These are phyloP conservation scores for Debaryomyces fabryi DNA, from an alignment of 1,139 yeast species.

Conservation along the genomic window DNA sequence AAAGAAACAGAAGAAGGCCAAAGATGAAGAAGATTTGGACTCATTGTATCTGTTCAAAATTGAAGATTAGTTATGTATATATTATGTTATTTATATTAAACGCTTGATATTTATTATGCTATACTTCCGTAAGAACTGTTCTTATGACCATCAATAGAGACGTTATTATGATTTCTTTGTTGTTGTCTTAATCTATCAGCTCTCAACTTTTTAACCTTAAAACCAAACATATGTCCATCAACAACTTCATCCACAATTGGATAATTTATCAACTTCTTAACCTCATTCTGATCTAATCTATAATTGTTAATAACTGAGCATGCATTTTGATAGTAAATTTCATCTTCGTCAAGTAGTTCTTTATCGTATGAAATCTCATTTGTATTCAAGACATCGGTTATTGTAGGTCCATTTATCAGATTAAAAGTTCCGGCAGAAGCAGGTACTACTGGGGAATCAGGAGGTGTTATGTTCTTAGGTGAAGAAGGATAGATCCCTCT, in stretches of 20 bases:
- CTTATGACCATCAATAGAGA: background rate
- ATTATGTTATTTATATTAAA: slow-evolving; percentile 3
- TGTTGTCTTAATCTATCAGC: slow-evolving; percentile 18
- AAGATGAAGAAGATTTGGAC: slow-evolving; percentile 41
- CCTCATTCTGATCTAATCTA: slow-evolving; percentile 39
- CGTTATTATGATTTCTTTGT: background rate
- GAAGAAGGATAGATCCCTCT: slow-evolving; percentile 36
- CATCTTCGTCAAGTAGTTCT: slow-evolving; percentile 48
- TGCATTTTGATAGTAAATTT: slow-evolving; percentile 37
- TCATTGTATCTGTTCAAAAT: slow-evolving; percentile 46
- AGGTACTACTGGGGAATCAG: slow-evolving; percentile 21
- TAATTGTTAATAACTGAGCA: slow-evolving; percentile 42
- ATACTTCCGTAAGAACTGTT: slow-evolving; percentile 27
- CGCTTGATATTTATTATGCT: slow-evolving; percentile 17
- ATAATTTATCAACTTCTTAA: slow-evolving; percentile 41
- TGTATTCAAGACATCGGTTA: slow-evolving; percentile 32
- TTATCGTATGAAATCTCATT: slow-evolving; percentile 33
- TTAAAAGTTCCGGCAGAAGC: slow-evolving; percentile 14
- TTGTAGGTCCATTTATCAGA: slow-evolving; percentile 14
- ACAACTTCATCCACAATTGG: slow-evolving; percentile 51
- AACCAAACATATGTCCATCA: slow-evolving; percentile 47
- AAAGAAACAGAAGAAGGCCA: slow-evolving; percentile 15
- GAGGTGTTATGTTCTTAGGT: slow-evolving; percentile 29
- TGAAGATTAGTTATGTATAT: slow-evolving; percentile 31
- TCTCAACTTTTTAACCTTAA: slow-evolving; percentile 44